Conservation (phyloP, 2,329 filamentous ascomycete species). For the Fusarium algeriense region DNA sequence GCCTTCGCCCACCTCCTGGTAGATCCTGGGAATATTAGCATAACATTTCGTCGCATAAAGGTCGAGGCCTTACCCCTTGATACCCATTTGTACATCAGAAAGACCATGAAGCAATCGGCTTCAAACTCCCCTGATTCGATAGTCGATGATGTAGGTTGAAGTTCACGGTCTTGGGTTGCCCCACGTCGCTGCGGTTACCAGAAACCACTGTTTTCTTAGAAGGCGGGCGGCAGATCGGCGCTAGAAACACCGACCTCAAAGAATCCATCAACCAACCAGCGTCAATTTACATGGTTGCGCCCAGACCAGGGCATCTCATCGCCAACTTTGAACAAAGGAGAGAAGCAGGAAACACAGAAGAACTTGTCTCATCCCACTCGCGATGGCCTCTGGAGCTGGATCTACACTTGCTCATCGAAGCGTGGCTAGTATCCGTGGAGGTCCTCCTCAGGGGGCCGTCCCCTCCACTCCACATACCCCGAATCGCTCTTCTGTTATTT, state of each 20-base stretch:
- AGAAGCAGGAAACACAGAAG: background rate
- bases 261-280: conserved; percentile 41
- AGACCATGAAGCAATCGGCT: conserved; percentile 18
- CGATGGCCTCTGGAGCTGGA: conserved; percentile 60
- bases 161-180: conserved; percentile 32
- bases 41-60: rapidly evolving
- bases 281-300: conserved; percentile 28
- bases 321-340: conserved; percentile 20
- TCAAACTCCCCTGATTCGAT: conserved; percentile 1
- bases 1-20: conserved; percentile 87
- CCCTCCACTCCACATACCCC: conserved; percentile 72
- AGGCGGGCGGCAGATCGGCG: conserved; percentile 46
- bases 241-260: conserved; percentile 41
- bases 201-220: conserved; percentile 45
- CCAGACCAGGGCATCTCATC: conserved; percentile 31
- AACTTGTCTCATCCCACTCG: background rate
- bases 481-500: conserved; percentile 63
- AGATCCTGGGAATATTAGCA: conserved; percentile 71
- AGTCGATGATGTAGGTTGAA: conserved; percentile 36
- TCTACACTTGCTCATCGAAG: conserved; percentile 67
- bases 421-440: conserved; percentile 68
- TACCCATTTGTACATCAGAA: conserved; percentile 65
- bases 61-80: conserved; percentile 66
- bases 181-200: conserved; percentile 51
- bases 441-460: conserved; percentile 51